A percentile compares a stretch with the other conserved stretches of the same genome.
These are phyloP conservation scores for Pisolithus thermaeus DNA, from an alignment of 1,284 basidiomycete species.

Conservation along the genomic window DNA sequence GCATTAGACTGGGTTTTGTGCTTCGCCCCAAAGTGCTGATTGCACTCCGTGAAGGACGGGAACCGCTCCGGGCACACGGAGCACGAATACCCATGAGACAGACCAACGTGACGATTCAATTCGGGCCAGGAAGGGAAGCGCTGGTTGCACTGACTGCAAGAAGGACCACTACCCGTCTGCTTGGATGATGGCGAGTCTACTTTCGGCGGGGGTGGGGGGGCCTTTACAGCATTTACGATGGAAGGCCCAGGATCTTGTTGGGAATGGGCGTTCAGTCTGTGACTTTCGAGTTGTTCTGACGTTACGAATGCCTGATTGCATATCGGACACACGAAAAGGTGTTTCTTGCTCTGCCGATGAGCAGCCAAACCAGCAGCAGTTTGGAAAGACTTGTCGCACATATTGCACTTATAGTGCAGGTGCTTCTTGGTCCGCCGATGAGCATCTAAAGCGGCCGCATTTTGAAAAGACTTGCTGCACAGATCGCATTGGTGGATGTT, in stretches of 20 bases:
- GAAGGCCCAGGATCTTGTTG: not conserved
- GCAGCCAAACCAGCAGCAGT: constrained; percentile 12
- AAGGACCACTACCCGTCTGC: constrained; percentile 5
- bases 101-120: constrained; percentile 20
- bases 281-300: constrained; percentile 2
- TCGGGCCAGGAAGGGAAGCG: constrained; percentile 15
- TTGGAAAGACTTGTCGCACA: constrained; percentile 25
- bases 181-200: constrained; percentile 1
- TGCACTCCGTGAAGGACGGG: constrained; percentile 24
- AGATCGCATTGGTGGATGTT: constrained; percentile 15
- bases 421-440: constrained; percentile 24
- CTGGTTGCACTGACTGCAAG: constrained; percentile 17
- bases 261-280: constrained; percentile 5
- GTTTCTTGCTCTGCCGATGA: constrained; percentile 21
- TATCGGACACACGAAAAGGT: constrained; percentile 11
- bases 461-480: constrained; percentile 24
- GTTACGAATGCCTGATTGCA: constrained; percentile 6
- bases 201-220: not conserved
- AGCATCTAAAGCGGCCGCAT: constrained; percentile 11
- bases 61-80: constrained; percentile 20
- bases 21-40: constrained; percentile 19
- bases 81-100: constrained; percentile 20
- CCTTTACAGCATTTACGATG: too few species aligned
- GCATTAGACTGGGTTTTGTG: constrained; percentile 10
- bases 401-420: not conserved